Evolutionary conservation across 805 yeast species (phyloP), one percentile per base, ranked within the genome.

Genomic region (Candida namnaoensis): DNA sequence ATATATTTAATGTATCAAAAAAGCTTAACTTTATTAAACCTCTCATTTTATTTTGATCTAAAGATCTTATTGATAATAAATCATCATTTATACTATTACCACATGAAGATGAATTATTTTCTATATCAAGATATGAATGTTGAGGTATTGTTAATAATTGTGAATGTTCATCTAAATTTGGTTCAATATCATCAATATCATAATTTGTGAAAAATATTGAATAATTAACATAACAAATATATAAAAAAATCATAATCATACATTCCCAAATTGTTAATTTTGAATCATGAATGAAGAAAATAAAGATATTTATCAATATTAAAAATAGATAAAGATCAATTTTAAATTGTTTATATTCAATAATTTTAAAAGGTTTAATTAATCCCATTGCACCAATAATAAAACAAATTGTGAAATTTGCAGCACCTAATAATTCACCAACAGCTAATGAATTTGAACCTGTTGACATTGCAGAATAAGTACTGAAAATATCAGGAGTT

Each of bases 391-490:
- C 58, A 0, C 98, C 98, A 24, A 86, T 69, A 0, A 91, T 85
- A 11, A 87, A 82, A 1, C 91, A 78, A 3, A 84, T 71, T 14
- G 90, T 77, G 54, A 93, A 88, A 37, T 84, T 76, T 0, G 95
- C 85, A 2, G 96, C 93, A 1, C 99, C 98, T 30, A 88, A 62
- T n/a, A 91, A 66, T 57, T 90, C 97, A 1, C 96, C 93, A 7
- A 91, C 62, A 0, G 98, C 97, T 55, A 91, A 65, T 0, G 87
- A 74, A 0, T 82, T 77, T 1, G 86, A 76, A n/a, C 76, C 80
- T 1, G 78, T 63, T 11, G 72, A 69, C 77, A 93, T 74, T 4
- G 97, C 95, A 38, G 82, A 80, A 56, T 79, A 86, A 0, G 96
- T 88, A 38, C 91, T 76, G 33, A 88, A 73, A 4, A 91, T 78